These are phyloP conservation scores for Jatropha curcas DNA, from an alignment of 345 rosid genomes.

Conservation along the genomic window DNA sequence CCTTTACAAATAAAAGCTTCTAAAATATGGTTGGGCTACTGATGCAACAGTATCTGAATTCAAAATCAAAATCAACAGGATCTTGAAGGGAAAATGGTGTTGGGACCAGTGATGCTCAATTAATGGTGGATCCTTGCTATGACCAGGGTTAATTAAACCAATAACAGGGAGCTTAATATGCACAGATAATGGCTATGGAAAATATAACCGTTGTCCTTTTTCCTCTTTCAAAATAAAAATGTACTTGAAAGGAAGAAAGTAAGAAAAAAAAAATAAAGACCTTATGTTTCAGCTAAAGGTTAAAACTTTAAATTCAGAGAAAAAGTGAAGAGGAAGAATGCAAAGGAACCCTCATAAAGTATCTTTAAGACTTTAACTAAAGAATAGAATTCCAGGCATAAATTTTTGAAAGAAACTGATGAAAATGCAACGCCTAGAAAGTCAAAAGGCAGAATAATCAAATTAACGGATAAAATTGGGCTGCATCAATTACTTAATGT, in stretches of 20 bases:
- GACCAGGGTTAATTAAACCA: too few relatives aligned
- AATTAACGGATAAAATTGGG: neutral
- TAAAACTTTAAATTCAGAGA: too few relatives aligned
- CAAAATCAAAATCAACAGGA: too few relatives aligned
- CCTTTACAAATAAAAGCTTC: too few relatives aligned
- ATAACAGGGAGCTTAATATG: too few relatives aligned
- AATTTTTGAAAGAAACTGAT: too few relatives aligned
- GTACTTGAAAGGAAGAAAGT: slow-evolving; percentile 6
- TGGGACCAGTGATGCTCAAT: too few relatives aligned
- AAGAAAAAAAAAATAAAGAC: neutral
- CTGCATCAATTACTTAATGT: neutral
- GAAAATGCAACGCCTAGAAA: neutral
- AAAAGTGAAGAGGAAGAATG: slow-evolving; percentile 3
- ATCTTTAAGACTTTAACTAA: slow-evolving; percentile 22
- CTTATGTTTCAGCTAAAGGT: neutral
- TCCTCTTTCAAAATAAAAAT: neutral
- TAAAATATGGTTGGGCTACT: too few relatives aligned
- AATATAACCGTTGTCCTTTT: neutral
- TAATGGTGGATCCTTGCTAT: too few relatives aligned
- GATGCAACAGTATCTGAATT: too few relatives aligned
- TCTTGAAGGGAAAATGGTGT: too few relatives aligned
- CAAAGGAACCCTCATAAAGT: slow-evolving; percentile 24
- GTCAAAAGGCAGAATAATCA: neutral
- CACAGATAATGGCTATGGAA: too few relatives aligned
- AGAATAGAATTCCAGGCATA: neutral